Evolutionary conservation across 306 rosid species (phyloP).

Genomic region (Cicer yamashitae): DNA sequence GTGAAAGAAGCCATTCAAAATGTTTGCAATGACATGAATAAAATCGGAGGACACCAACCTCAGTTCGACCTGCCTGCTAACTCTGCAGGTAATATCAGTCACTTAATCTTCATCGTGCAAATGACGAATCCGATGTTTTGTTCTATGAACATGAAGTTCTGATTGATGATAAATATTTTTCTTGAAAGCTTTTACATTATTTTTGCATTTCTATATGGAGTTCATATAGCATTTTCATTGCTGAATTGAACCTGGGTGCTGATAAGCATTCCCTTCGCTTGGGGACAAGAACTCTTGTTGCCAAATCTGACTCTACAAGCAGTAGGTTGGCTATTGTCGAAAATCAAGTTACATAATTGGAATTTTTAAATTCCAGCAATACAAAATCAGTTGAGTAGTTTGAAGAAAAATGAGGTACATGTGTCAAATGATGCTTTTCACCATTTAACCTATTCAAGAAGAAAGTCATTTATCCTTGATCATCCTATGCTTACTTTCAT

Average conservation of each 20-base stretch:
- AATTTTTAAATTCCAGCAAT: conserved; percentile 33
- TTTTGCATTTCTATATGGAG: conserved; percentile 36
- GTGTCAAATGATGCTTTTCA: conserved; percentile 43
- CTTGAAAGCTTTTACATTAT: conserved; percentile 33
- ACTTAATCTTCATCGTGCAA: conserved; percentile 14
- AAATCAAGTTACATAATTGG: conserved; percentile 47
- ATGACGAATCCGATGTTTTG: conserved; percentile 29
- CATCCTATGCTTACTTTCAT: background rate
- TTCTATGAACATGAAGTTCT: conserved; percentile 29
- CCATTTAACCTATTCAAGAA: conserved; percentile 13
- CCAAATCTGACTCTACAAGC: conserved; percentile 51
- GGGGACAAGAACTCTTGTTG: conserved; percentile 37
- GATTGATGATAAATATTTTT: conserved; percentile 21
- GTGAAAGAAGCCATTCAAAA: conserved; percentile 43
- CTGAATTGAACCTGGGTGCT: conserved; percentile 50
- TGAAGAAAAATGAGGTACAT: conserved; percentile 35
- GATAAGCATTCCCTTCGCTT: conserved; percentile 46
- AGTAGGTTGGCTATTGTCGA: conserved; percentile 49
- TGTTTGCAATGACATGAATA: conserved; percentile 35
- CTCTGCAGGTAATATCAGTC: conserved; percentile 52
- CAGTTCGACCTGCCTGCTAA: conserved; percentile 45
- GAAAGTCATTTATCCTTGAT: too few species aligned
- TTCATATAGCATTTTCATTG: conserved; percentile 47
- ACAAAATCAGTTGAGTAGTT: conserved; percentile 46
- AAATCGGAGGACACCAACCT: conserved; percentile 47